Percentiles rank a stretch among this genome's conserved stretches.
phyloP scores from a whole-genome alignment of 139 green algal genomes.

The Coccomyxa sp. region DNA sequence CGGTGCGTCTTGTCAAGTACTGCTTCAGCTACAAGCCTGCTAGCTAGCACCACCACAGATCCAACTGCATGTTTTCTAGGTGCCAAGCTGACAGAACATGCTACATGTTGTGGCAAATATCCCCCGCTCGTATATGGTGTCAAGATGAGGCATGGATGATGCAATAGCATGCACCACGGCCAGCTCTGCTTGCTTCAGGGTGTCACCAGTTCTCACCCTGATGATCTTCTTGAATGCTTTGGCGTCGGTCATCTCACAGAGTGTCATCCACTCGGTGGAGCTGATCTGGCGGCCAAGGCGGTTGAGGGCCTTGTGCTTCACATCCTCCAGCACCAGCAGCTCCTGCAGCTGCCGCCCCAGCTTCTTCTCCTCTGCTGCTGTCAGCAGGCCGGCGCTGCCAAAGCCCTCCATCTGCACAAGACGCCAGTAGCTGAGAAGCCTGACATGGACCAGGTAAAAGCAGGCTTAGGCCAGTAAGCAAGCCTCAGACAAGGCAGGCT shows the following conservation, averaged over 20 bases:
- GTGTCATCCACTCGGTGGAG: slow-evolving; percentile 7
- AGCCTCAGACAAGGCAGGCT: too few species aligned
- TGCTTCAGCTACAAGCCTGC: too few species aligned
- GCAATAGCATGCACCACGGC: background rate
- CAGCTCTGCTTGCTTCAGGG: background rate
- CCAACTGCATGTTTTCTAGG: too few species aligned
- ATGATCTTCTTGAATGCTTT: background rate
- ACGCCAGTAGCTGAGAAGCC: background rate
- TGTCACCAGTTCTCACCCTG: background rate
- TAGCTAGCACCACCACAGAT: too few species aligned
- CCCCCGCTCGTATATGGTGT: too few species aligned
- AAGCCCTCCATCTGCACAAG: slow-evolving; percentile 10
- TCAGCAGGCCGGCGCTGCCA: slow-evolving; percentile 45
- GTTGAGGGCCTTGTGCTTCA: slow-evolving; percentile 27
- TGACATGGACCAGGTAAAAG: too few species aligned
- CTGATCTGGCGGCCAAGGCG: slow-evolving; percentile 41
- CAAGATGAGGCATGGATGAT: background rate
- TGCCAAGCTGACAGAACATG: too few species aligned
- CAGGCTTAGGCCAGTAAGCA: too few species aligned
- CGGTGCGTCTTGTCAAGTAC: too few species aligned
- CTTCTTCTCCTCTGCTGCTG: slow-evolving; percentile 67
- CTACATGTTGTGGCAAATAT: too few species aligned
- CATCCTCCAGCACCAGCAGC: slow-evolving; percentile 55
- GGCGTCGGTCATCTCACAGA: background rate
- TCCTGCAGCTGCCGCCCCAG: slow-evolving; percentile 70